Percentiles rank a stretch among this genome's conserved stretches.
These are phyloP conservation scores for Canavalia ensiformis DNA, from an alignment of 306 rosid genomes.

Conservation along the genomic window DNA sequence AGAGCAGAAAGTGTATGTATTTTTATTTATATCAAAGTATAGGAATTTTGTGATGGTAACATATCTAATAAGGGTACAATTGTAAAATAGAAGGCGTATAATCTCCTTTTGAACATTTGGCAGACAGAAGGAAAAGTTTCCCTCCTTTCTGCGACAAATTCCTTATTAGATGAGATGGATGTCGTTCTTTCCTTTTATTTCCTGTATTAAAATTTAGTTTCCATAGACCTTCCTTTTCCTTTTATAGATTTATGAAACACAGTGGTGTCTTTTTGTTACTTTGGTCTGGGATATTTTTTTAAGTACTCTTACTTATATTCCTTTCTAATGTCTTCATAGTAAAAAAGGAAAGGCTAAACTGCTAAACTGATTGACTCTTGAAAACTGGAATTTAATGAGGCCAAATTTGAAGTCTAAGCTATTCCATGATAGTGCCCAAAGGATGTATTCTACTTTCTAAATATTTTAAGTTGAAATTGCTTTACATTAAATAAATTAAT, in stretches of 20 bases:
- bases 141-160: conserved; percentile 38
- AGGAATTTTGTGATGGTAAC: conserved; percentile 34
- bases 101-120: conserved; percentile 36
- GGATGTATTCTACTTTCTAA: conserved; percentile 2
- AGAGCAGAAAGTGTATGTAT: not conserved
- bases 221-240: conserved; percentile 12
- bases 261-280: not conserved
- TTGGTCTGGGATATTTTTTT: not conserved
- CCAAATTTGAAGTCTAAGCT: conserved; percentile 33
- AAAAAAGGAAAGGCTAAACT: conserved; percentile 26
- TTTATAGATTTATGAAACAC: not conserved
- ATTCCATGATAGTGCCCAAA: conserved; percentile 29
- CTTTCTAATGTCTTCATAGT: not conserved
- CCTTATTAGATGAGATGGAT: conserved; percentile 32
- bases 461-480: conserved; percentile 27
- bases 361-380: conserved; percentile 12
- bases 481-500: conserved; percentile 3
- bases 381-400: conserved; percentile 24
- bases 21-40: conserved; percentile 5
- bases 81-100: not conserved
- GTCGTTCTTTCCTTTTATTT: conserved; percentile 20
- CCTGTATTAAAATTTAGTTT: conserved; percentile 32
- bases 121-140: conserved; percentile 8
- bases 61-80: conserved; percentile 6
- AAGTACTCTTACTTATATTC: not conserved